phyloP scores from a whole-genome alignment of 768 basidiomycete genomes.

The Leccinum uliginosum region DNA sequence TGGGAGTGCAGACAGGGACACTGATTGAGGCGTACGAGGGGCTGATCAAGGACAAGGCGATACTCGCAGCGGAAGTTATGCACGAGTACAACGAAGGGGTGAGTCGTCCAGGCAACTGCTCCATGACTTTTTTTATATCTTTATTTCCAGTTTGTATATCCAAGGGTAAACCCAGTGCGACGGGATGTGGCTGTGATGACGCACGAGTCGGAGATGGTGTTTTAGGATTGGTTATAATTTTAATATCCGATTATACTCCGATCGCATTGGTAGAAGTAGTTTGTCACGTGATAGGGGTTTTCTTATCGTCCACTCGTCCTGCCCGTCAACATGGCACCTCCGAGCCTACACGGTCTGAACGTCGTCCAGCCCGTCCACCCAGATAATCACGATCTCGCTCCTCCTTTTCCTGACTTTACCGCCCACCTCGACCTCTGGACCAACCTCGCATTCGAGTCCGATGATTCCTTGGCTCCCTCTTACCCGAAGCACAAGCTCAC shows the following conservation, averaged over 20 bases:
- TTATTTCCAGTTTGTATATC: conserved; percentile 69
- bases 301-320: conserved; percentile 9
- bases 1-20: conserved; percentile 57
- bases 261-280: too few species aligned
- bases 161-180: conserved; percentile 71
- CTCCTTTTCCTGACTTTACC: conserved; percentile 67
- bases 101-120: conserved; percentile 21
- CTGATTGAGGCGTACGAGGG: conserved; percentile 44
- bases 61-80: conserved; percentile 77
- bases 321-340: conserved; percentile 45
- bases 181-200: conserved; percentile 84
- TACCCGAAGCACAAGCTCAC: conserved; percentile 33
- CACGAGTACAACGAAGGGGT: conserved; percentile 81
- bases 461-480: conserved; percentile 50
- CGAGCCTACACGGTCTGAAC: conserved; percentile 76
- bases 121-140: not conserved
- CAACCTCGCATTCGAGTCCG: conserved; percentile 72
- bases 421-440: conserved; percentile 85
- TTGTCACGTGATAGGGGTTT: conserved; percentile 11
- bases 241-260: not conserved
- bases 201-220: conserved; percentile 67
- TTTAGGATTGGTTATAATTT: not conserved
- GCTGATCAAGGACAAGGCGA: conserved; percentile 68
- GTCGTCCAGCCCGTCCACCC: conserved; percentile 55
- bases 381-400: conserved; percentile 51